These are phyloP conservation scores for Chionographis japonica DNA, from an alignment of 106 monocot species.

Conservation along the genomic window DNA sequence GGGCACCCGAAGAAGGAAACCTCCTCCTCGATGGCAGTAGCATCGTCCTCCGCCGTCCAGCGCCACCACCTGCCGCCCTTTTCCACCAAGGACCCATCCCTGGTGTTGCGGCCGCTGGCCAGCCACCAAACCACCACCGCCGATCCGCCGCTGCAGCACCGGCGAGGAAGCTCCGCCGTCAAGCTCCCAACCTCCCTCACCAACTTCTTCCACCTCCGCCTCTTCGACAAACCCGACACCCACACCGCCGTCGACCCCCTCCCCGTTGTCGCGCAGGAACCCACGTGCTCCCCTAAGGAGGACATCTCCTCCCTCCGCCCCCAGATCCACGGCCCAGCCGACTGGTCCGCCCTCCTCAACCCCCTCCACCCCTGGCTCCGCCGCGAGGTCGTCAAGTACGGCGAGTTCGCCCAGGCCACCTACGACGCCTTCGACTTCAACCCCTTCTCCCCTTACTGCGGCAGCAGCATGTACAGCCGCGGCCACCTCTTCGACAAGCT, in stretches of 20 bases:
- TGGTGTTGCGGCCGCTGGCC: neutral
- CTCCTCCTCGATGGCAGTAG: neutral
- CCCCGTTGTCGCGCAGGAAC: neutral
- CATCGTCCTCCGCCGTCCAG: neutral
- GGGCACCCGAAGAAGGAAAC: no score
- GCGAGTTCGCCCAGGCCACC: conserved; percentile 71
- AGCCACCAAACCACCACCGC: neutral
- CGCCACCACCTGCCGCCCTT: conserved; percentile 4
- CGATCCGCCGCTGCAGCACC: neutral
- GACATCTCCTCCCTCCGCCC: conserved; percentile 38
- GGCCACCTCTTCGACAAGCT: conserved; percentile 29
- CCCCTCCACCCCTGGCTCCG: conserved; percentile 75
- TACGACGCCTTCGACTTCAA: conserved; percentile 77
- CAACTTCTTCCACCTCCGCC: conserved; percentile 23
- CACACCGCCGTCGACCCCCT: neutral
- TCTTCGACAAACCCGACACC: neutral
- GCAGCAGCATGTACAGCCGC: conserved; percentile 49
- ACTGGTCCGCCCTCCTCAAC: conserved; percentile 52
- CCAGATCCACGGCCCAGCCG: conserved; percentile 35
- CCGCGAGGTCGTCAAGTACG: conserved; percentile 67
- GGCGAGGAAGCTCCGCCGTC: conserved; percentile 10
- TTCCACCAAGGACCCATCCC: neutral
- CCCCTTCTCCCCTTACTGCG: conserved; percentile 37
- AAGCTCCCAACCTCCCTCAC: conserved; percentile 22
- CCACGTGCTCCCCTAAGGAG: conserved; percentile 42